These are phyloP conservation scores for Casuarina cunninghamiana DNA, from an alignment of 306 rosid species.

Conservation along the genomic window DNA sequence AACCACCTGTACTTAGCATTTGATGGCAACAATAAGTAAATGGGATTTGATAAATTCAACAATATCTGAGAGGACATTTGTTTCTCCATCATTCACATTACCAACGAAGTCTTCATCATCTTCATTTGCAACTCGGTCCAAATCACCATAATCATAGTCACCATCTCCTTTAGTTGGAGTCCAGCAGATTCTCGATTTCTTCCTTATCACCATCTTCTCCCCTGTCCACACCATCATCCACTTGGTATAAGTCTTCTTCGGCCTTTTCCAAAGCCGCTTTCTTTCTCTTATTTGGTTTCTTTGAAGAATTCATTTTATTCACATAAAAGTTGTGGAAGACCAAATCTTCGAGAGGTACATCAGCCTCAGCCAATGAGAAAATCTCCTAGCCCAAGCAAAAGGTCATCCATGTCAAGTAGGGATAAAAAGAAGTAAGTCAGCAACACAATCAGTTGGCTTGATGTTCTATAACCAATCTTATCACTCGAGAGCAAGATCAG, in stretches of 20 bases:
- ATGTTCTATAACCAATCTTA: background rate
- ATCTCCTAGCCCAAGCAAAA: slow-evolving; percentile 73
- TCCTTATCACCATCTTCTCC: slow-evolving; percentile 84
- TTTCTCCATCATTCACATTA: slow-evolving; percentile 61
- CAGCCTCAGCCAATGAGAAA: slow-evolving; percentile 76
- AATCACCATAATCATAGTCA: slow-evolving; percentile 81
- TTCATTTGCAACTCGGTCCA: slow-evolving; percentile 62
- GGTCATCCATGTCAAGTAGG: slow-evolving; percentile 72
- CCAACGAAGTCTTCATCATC: slow-evolving; percentile 85
- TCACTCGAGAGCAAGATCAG: background rate
- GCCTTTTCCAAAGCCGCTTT: slow-evolving; percentile 60
- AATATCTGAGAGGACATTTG: slow-evolving; percentile 53
- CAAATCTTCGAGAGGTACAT: slow-evolving; percentile 94
- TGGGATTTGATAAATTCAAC: slow-evolving; percentile 50
- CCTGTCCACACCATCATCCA: slow-evolving; percentile 56
- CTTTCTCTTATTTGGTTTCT: slow-evolving; percentile 81
- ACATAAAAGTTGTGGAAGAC: slow-evolving; percentile 92
- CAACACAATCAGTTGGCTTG: slow-evolving; percentile 5
- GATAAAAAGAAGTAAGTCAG: slow-evolving; percentile 31
- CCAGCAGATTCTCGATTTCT: slow-evolving; percentile 81
- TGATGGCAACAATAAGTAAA: slow-evolving; percentile 39
- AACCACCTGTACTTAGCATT: slow-evolving; percentile 55
- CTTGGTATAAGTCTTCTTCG: slow-evolving; percentile 58
- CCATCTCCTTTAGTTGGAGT: slow-evolving; percentile 55
- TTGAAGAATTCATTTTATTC: slow-evolving; percentile 62